Evolutionary conservation across 164 flowering plant genomes (phyloP).

Genomic region (Dillenia suffruticosa): DNA sequence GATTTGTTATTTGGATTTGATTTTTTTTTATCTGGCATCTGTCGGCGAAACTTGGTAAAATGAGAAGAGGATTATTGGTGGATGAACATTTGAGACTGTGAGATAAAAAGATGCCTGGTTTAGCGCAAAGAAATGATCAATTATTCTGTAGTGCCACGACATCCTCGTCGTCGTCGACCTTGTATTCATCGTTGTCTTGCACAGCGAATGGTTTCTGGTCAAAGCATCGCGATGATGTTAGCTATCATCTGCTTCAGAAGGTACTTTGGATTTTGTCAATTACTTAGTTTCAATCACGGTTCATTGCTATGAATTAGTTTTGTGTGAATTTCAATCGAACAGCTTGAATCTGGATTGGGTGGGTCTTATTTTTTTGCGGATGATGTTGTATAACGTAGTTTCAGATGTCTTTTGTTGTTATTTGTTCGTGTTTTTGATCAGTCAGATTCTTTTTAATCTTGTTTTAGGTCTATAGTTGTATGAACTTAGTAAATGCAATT

Average conservation of each 20-base stretch:
- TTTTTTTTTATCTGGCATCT: slow-evolving; percentile 7
- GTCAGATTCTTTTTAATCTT: no score
- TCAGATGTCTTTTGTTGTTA: not conserved
- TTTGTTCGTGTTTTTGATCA: no score
- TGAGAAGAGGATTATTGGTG: slow-evolving; percentile 1
- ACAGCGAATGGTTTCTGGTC: slow-evolving; percentile 78
- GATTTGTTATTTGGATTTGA: not conserved
- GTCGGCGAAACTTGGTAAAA: slow-evolving; percentile 8
- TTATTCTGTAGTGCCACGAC: slow-evolving; percentile 12
- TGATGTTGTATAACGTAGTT: slow-evolving; percentile 3
- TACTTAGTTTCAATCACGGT: not conserved
- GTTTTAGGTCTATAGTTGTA: no score
- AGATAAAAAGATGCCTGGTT: slow-evolving; percentile 28
- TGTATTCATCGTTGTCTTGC: slow-evolving; percentile 27
- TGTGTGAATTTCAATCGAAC: slow-evolving; percentile 7
- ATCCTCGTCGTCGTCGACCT: slow-evolving; percentile 7
- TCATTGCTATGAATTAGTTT: not conserved
- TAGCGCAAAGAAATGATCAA: slow-evolving; percentile 31
- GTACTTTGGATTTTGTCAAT: slow-evolving; percentile 25
- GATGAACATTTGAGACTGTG: slow-evolving; percentile 2
- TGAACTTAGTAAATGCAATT: no score
- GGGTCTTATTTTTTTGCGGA: slow-evolving; percentile 1
- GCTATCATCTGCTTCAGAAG: slow-evolving; percentile 90
- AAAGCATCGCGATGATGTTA: slow-evolving; percentile 62
- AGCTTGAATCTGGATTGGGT: slow-evolving; percentile 21